Evolutionary conservation across 495 filamentous ascomycete genomes (phyloP).

Genomic region (Xylaria grammica): DNA sequence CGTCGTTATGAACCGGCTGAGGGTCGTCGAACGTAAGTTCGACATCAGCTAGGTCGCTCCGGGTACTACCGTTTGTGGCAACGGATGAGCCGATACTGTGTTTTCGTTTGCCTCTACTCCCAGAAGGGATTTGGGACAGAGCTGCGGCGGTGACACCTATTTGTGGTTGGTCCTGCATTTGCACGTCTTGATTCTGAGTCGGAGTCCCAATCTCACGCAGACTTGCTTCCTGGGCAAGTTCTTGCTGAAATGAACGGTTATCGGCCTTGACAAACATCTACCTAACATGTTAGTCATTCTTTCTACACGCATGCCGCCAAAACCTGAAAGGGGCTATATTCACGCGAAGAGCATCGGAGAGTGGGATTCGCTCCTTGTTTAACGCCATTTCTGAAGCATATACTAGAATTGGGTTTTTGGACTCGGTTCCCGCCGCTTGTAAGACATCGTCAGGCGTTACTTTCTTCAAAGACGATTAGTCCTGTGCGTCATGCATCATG

Average conservation of each 20-base stretch:
- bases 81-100: conserved; percentile 33
- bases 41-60: conserved; percentile 28
- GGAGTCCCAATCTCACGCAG: not conserved
- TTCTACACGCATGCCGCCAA: not conserved
- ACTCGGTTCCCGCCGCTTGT: conserved; percentile 38
- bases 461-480: conserved; percentile 32
- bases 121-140: conserved; percentile 19
- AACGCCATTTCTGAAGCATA: conserved; percentile 51
- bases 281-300: conserved; percentile 6
- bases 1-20: conserved; percentile 31
- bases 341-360: conserved; percentile 44
- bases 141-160: conserved; percentile 24
- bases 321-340: not conserved
- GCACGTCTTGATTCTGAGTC: conserved; percentile 17
- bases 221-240: conserved; percentile 40
- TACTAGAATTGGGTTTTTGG: conserved; percentile 43
- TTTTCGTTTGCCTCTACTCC: conserved; percentile 23
- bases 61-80: conserved; percentile 34
- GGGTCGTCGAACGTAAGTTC: conserved; percentile 32
- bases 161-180: conserved; percentile 6
- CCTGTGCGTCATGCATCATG: not conserved
- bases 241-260: conserved; percentile 50
- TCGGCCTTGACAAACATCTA: conserved; percentile 50
- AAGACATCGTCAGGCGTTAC: conserved; percentile 39
- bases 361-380: conserved; percentile 34